phyloP scores from a whole-genome alignment of 805 yeast species.

The Yarrowia osloensis region DNA sequence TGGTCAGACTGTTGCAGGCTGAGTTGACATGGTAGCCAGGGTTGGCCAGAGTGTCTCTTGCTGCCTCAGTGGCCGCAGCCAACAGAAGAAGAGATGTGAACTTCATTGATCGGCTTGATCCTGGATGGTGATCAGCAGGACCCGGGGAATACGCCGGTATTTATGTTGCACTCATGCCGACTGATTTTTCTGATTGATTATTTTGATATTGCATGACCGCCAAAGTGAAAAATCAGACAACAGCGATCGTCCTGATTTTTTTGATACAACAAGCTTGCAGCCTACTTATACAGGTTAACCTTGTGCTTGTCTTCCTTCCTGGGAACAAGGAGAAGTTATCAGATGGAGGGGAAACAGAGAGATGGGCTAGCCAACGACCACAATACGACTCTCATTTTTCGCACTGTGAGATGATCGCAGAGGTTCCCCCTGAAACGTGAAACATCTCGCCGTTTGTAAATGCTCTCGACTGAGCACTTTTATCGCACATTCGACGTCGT shows the following conservation, averaged over 20 bases:
- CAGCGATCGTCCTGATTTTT: conserved; percentile 16
- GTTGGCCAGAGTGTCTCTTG: conserved; percentile 17
- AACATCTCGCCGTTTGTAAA: neutral
- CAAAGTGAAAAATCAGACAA: neutral
- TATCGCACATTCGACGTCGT: neutral
- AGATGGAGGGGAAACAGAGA: neutral
- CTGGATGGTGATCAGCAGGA: neutral
- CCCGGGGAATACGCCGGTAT: neutral
- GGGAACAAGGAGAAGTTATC: neutral
- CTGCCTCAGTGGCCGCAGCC: conserved; percentile 3
- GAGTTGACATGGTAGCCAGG: conserved; percentile 23
- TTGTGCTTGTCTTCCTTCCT: neutral
- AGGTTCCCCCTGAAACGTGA: too few species aligned
- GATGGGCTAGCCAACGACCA: neutral
- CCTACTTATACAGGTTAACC: neutral
- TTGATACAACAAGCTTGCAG: neutral
- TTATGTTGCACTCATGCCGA: conserved; percentile 6
- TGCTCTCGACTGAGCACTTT: neutral
- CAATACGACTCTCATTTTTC: too few species aligned
- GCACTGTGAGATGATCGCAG: too few species aligned
- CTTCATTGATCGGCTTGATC: conserved; percentile 6
- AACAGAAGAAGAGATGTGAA: conserved; percentile 10
- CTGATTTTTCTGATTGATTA: conserved; percentile 20
- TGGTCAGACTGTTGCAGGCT: conserved; percentile 7
- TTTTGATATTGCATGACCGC: neutral